Evolutionary conservation across 2,329 filamentous ascomycete species (phyloP), one percentile per base, ranked within the genome.

Genomic region (Plectosphaerella sp.): DNA sequence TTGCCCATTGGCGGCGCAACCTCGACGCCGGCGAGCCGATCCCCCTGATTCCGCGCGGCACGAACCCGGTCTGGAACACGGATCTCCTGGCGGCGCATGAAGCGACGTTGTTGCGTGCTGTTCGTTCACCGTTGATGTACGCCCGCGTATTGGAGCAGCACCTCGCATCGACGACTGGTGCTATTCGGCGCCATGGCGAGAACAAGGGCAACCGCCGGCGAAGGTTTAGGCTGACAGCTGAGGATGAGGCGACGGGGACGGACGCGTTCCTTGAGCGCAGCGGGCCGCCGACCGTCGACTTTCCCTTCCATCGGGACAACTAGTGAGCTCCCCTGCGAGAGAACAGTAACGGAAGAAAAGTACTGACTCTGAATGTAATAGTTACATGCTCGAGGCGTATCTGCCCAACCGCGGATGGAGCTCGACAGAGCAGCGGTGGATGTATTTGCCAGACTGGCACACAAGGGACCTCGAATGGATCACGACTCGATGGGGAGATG

Each of bases 371-470:
- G 5, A 5, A 22, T 22, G 22, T 22, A 22, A 22, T 22, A 22
- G 22, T 59, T 81, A 84, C 59, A 74, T 79, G 68, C 69, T 84
- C 25, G 72, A 83, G 60, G 77, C 76, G 1, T 84, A 79, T 57
- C 59, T 84, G 47, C 82, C 82, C 1, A 79, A 79, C 55, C 70
- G 82, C 20, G 73, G 72, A 45, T 84, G 80, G 80, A 72, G 65
- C 47, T 68, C 68, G 15, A 67, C 73, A 9, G 59, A 71, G 5
- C 61, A 66, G 37, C 63, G 63, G 42, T 84, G 80, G 80, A 61
- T 74, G 37, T 84, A 83, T 43, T 52, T 73, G 39, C 67, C 69
- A 1, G 64, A 68, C 9, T 66, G 70, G 59, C 72, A 75, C 49
- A 63, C 72, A 3, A 64, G 49, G 45, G 72, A 75, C 48, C 55